Conservation (phyloP, 306 rosid genomes). For the Luffa acutangula region DNA sequence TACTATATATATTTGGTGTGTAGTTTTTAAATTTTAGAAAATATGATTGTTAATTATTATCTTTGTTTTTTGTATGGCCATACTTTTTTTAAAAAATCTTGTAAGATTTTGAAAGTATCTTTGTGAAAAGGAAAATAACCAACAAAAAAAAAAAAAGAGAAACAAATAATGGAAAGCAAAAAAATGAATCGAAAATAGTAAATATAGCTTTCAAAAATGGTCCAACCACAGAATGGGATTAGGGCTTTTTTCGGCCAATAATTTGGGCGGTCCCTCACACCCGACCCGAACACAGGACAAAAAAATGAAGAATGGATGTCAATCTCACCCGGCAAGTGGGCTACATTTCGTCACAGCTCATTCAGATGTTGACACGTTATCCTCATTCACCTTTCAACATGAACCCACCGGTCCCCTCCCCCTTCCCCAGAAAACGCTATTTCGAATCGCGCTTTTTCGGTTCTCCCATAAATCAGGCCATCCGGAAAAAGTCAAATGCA, state of each 20-base stretch:
- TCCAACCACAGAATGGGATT: background rate
- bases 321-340: background rate
- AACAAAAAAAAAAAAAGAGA: background rate
- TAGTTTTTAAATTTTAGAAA: background rate
- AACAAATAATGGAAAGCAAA: background rate
- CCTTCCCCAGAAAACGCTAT: background rate
- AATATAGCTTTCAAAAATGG: background rate
- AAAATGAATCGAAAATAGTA: background rate
- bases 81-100: background rate
- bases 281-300: background rate
- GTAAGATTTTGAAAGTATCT: background rate
- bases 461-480: background rate
- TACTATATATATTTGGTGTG: too few relatives aligned
- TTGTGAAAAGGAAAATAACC: background rate
- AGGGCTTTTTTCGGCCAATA: background rate
- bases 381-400: background rate
- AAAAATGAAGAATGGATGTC: background rate
- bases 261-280: background rate
- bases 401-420: background rate
- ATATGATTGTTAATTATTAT: too few relatives aligned
- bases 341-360: background rate
- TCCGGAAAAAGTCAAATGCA: background rate
- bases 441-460: background rate
- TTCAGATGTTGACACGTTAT: background rate
- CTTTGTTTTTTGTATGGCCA: background rate